phyloP scores from a whole-genome alignment of 2,329 filamentous ascomycete species.

The Grosmannia serpens region DNA sequence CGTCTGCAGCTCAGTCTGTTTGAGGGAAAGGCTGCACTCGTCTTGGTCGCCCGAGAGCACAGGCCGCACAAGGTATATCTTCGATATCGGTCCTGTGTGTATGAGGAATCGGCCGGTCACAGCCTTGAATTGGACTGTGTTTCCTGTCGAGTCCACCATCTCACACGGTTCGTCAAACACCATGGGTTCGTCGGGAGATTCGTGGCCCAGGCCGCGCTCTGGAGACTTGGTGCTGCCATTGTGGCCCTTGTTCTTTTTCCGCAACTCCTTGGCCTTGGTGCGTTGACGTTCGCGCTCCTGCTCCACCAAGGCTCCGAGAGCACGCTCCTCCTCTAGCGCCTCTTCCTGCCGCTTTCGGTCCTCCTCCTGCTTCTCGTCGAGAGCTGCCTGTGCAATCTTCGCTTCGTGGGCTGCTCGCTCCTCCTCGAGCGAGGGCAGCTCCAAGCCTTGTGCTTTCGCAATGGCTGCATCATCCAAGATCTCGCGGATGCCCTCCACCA shows the following conservation, averaged over 20 bases:
- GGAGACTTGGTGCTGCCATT: slow-evolving; percentile 29
- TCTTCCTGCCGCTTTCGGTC: slow-evolving; percentile 43
- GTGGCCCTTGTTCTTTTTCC: slow-evolving; percentile 44
- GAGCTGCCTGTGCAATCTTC: slow-evolving; percentile 37
- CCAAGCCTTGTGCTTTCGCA: slow-evolving; percentile 60
- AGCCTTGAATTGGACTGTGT: slow-evolving; percentile 54
- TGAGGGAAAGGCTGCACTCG: slow-evolving; percentile 59
- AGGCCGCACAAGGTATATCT: slow-evolving; percentile 62
- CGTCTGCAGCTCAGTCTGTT: slow-evolving; percentile 52
- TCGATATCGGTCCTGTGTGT: slow-evolving; percentile 53
- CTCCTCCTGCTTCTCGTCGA: slow-evolving; percentile 41
- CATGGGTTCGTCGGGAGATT: slow-evolving; percentile 25
- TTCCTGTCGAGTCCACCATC: slow-evolving; percentile 51
- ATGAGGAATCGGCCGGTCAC: slow-evolving; percentile 60
- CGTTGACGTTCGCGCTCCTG: slow-evolving; percentile 60
- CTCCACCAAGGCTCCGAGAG: slow-evolving; percentile 59
- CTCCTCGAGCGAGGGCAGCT: slow-evolving; percentile 77
- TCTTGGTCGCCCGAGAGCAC: slow-evolving; percentile 43
- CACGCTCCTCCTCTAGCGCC: slow-evolving; percentile 55
- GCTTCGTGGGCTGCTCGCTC: slow-evolving; percentile 78
- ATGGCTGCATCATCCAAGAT: slow-evolving; percentile 80
- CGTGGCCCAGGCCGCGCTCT: slow-evolving; percentile 19
- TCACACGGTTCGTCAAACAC: slow-evolving; percentile 58
- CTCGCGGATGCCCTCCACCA: slow-evolving; percentile 59
- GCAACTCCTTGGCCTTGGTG: slow-evolving; percentile 51